These are phyloP conservation scores for Leishmania guyanensis DNA, from an alignment of 208 protist species.

Conservation along the genomic window DNA sequence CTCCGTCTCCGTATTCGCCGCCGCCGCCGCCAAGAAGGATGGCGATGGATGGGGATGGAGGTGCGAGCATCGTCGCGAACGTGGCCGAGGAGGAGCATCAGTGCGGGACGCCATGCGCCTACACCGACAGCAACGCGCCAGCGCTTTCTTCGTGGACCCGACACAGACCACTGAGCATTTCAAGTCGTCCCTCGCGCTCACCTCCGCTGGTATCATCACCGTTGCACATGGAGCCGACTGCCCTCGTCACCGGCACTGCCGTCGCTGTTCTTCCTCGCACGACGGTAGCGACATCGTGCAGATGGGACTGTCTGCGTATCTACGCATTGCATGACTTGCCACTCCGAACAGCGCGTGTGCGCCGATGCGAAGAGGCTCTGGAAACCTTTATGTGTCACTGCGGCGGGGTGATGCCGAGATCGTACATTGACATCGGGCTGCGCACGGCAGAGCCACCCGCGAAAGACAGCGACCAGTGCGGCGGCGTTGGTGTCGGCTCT, in stretches of 20 bases:
- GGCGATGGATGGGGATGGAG: constrained; percentile 4
- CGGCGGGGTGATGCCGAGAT: neutral
- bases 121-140: neutral
- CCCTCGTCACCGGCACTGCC: neutral
- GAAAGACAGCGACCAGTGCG: neutral
- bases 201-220: constrained; percentile 2
- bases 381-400: constrained; percentile 1
- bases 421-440: neutral
- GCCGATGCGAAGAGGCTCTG: constrained; percentile 20
- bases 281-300: neutral
- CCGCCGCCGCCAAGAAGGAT: neutral
- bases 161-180: constrained; percentile 29
- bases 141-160: constrained; percentile 12
- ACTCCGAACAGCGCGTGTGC: constrained; percentile 24
- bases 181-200: constrained; percentile 19
- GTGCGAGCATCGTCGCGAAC: neutral
- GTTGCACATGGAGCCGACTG: neutral
- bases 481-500: neutral
- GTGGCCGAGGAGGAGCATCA: neutral
- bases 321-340: constrained; percentile 55
- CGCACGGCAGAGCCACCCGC: neutral
- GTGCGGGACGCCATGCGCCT: neutral
- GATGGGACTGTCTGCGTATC: constrained; percentile 3
- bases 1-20: constrained; percentile 3
- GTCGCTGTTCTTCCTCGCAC: neutral